These are phyloP conservation scores for Elaeagnus macrophylla DNA, from an alignment of 306 rosid species.

Conservation along the genomic window DNA sequence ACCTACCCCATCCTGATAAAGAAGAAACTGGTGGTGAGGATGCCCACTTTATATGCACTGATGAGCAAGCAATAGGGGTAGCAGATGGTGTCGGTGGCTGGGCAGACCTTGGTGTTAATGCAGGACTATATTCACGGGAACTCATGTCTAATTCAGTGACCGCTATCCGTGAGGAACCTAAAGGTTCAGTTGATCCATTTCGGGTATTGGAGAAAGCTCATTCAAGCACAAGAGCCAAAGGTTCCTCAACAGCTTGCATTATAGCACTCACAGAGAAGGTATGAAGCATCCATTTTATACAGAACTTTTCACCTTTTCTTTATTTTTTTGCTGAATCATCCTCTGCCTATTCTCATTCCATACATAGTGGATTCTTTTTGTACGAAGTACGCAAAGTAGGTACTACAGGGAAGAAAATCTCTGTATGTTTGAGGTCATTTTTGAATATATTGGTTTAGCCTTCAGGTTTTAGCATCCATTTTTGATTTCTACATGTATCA, in stretches of 20 bases:
- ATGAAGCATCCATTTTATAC: conserved; percentile 12
- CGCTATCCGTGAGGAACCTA: conserved; percentile 88
- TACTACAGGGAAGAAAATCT: too few species aligned
- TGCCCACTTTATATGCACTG: conserved; percentile 88
- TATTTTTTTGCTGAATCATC: background rate
- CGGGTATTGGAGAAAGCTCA: conserved; percentile 95
- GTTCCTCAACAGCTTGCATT: conserved; percentile 97
- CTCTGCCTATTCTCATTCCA: background rate
- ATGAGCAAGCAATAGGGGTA: conserved; percentile 92
- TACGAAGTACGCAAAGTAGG: too few species aligned
- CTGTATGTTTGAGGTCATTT: too few species aligned
- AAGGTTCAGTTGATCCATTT: conserved; percentile 87
- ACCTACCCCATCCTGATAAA: conserved; percentile 93
- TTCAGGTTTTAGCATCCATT: too few species aligned
- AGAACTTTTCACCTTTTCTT: background rate
- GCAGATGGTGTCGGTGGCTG: conserved; percentile 99
- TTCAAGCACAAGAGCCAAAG: conserved; percentile 76
- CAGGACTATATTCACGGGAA: conserved; percentile 85
- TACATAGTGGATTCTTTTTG: too few species aligned
- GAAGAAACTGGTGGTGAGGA: conserved; percentile 99
- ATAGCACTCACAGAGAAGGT: conserved; percentile 90
- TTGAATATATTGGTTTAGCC: too few species aligned
- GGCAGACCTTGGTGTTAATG: conserved; percentile 85
- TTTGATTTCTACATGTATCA: too few species aligned
- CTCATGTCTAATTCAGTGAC: conserved; percentile 84